Evolutionary conservation across 2,329 filamentous ascomycete species (phyloP), one percentile per base, ranked within the genome.

Genomic region (Colletotrichum endophyticum): DNA sequence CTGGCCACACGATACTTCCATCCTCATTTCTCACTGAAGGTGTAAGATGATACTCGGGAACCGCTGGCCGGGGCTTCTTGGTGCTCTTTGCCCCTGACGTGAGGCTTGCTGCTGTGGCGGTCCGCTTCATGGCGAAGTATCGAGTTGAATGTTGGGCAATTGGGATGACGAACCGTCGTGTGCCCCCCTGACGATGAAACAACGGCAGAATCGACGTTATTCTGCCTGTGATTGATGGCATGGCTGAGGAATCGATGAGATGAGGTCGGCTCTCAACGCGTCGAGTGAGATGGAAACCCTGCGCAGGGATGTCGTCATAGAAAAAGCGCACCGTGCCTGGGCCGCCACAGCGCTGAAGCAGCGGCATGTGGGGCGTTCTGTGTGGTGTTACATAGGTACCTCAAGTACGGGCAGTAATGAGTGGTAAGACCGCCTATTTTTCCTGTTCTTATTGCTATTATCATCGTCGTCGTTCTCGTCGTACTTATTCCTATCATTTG

Each of bases 1-100:
- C 92, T 4, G 93, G 93, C 93, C 92, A 94, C 64, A 93, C 85
- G 2, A 87, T 83, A 12, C 85, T 84, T 3, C 91, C 91, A 22
- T 84, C 78, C 1, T 84, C 84, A 76, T 89, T 87, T 70, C 81
- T 82, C 36, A 84, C 66, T 4, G 86, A 85, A 5, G 86, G 84
- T 7, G 86, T 85, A 15, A 83, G 75, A 78, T 89, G 88, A 75
- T 89, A 89, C 8, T 88, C 87, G 3, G 86, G 86, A 0, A 88
- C 79, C 57, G 81, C 71, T 5, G 72, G 72, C 12, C 39, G 56
- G 4, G 62, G 62, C 22, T 75, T 77, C 67, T 75, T 77, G 1
- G 25, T 19, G n/a, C 15, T 11, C 13, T 19, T 30, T 2, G 4
- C 15, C 28, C 67, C 72, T 6, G 57, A 28, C 4, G 28, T 5